Evolutionary conservation across 352 stramenopile species (phyloP).

Genomic region (Hyaloperonospora arabidopsidis): DNA sequence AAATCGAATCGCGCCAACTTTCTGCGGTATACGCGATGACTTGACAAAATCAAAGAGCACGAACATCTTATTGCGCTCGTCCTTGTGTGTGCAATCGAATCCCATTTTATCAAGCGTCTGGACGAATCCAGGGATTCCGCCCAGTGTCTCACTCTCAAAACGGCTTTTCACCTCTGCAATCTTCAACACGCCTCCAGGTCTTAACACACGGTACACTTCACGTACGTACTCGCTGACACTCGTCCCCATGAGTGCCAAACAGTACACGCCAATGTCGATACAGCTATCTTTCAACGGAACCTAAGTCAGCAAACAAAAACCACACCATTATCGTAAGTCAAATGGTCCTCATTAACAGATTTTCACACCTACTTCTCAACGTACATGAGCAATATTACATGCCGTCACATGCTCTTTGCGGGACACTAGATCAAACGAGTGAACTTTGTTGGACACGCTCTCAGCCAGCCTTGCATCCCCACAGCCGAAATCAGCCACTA

Average conservation of each 20-base stretch:
- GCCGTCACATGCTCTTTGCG: conserved; percentile 87
- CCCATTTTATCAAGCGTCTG: conserved; percentile 49
- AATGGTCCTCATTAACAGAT: not conserved
- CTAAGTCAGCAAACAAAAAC: conserved; percentile 23
- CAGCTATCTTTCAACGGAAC: conserved; percentile 86
- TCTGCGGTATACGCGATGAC: conserved; percentile 39
- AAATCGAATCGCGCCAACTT: conserved; percentile 50
- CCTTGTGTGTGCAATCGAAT: conserved; percentile 62
- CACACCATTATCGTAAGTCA: not conserved
- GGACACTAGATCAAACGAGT: conserved; percentile 97
- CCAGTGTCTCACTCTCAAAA: conserved; percentile 64
- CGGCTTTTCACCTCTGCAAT: conserved; percentile 79
- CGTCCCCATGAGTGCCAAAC: conserved; percentile 97
- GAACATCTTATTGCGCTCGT: conserved; percentile 85
- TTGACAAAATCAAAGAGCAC: conserved; percentile 81
- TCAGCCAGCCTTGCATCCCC: conserved; percentile 93
- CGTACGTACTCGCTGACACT: conserved; percentile 95
- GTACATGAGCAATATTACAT: conserved; percentile 94
- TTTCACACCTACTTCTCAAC: not conserved
- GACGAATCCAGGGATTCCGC: conserved; percentile 61
- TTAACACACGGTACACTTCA: conserved; percentile 93
- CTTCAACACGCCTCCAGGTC: conserved; percentile 87
- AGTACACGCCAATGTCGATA: conserved; percentile 96
- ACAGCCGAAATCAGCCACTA: conserved; percentile 97
- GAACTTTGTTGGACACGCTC: conserved; percentile 85